Conservation (phyloP, 257 asterid species). For the Solanum infundibuliforme region DNA sequence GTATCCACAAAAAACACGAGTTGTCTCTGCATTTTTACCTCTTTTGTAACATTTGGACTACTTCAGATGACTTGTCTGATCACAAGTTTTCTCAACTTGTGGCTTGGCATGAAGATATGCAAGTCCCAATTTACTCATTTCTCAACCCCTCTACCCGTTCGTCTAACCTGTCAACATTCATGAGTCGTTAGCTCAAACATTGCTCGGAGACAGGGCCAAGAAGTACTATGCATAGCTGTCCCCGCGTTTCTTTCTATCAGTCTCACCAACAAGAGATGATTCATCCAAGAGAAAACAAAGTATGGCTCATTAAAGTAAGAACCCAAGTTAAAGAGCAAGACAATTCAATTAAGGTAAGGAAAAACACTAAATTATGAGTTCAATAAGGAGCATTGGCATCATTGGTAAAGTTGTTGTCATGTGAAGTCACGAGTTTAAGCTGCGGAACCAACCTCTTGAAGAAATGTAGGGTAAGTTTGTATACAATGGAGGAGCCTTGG, state of each 20-base stretch:
- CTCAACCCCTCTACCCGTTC: not conserved
- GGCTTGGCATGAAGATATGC: not conserved
- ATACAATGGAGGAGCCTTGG: not conserved
- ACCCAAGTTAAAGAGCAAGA: not conserved
- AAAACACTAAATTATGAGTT: not conserved
- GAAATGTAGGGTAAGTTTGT: not conserved
- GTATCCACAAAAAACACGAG: not conserved
- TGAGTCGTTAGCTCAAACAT: not conserved
- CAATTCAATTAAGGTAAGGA: not conserved
- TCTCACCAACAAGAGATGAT: not conserved
- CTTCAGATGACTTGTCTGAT: not conserved
- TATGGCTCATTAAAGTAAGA: not conserved
- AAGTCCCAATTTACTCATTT: not conserved
- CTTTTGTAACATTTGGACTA: not conserved
- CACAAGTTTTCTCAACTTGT: too few relatives aligned
- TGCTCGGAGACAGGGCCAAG: not conserved
- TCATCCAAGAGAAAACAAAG: not conserved
- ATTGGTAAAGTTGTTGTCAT: not conserved
- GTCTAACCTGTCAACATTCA: not conserved
- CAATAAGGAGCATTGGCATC: not conserved
- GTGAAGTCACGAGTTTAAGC: not conserved
- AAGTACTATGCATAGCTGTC: not conserved
- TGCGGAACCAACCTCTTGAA: fast-evolving
- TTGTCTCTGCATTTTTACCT: not conserved
- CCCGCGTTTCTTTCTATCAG: not conserved